These are phyloP conservation scores for Volvariella surrecta DNA, from an alignment of 1,284 basidiomycete species.

Conservation along the genomic window DNA sequence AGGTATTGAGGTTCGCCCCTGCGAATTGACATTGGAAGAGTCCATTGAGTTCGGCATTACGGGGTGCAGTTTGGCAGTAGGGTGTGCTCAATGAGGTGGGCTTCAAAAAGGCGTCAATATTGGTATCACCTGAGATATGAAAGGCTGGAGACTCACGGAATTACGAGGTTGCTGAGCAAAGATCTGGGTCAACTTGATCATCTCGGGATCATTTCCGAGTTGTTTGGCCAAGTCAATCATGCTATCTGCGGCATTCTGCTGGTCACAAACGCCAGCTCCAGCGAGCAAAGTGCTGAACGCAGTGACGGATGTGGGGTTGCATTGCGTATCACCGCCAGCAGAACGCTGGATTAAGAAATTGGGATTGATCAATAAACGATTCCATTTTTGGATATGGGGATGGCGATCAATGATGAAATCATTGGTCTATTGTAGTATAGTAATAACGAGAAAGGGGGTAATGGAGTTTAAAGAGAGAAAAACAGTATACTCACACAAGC, in stretches of 20 bases:
- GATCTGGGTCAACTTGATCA: constrained; percentile 44
- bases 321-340: constrained; percentile 38
- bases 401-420: too few species aligned
- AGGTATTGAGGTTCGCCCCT: constrained; percentile 26
- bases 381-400: too few species aligned
- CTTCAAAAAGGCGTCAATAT: constrained; percentile 11
- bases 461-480: constrained; percentile 2
- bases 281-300: constrained; percentile 42
- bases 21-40: constrained; percentile 39
- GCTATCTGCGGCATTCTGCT: constrained; percentile 44
- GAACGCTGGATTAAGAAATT: constrained; percentile 20
- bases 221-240: constrained; percentile 49
- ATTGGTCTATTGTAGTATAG: not conserved
- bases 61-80: constrained; percentile 34
- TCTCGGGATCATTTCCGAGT: constrained; percentile 35
- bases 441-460: not conserved
- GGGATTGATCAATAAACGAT: too few species aligned
- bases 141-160: constrained; percentile 15
- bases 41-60: constrained; percentile 31
- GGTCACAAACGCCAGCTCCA: constrained; percentile 39
- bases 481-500: constrained; percentile 23
- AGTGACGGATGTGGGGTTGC: constrained; percentile 37
- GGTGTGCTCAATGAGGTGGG: constrained; percentile 29
- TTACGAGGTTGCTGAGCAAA: constrained; percentile 43
- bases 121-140: constrained; percentile 4